Base-by-base conservation (phyloP, 23 red algal genomes). In the Gracilaria gracilis region DNA sequence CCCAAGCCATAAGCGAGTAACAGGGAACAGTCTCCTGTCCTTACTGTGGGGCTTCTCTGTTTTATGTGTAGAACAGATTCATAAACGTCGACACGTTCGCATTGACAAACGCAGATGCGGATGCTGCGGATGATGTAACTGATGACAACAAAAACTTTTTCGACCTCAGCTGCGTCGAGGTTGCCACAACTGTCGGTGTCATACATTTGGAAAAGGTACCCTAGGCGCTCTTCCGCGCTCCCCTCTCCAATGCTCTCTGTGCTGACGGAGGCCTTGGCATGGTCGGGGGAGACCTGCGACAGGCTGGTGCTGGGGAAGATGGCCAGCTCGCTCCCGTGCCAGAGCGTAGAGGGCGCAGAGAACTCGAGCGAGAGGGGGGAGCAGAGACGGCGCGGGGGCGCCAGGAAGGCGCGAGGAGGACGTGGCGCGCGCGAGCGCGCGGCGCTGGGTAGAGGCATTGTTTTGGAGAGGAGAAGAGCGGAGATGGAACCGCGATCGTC, bases 201-300 rank as follows among this genome's bases (percentile, higher is more conserved):
- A 31, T 88, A 94, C 92, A 98, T 95, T 8, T 81, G 65, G 59
- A 98, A 98, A 50, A 94, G 82, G 82, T 93, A 94, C 0, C 93
- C 71, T 23, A 95, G 79, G 27, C 88, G 82, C 31, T 98, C 96
- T 47, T 91, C 80, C 36, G 84, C 80, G 53, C 65, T 83, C 21
- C 85, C 91, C 38, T 83, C 81, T 25, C 58, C 58, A 54, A 82
- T 82, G 54, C 54, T 62, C 33, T 82, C 79, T 33, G 64, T 82
- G n/a, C 54, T 62, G 58, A 23, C 79, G 38, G 79, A 59, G 58
- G 79, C 51, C 29, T 82, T 37, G 36, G 53, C 79, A 40, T 62
- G 34, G 2, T 82, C 79, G 58, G 53, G 40, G 38, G 79, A 82
- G 15, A 65, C 79, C 23, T 62, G 53, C 6, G 54, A 82, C 38